These are phyloP conservation scores for Cladosporium sp. DNA, from an alignment of 2,329 filamentous ascomycete genomes.

Conservation along the genomic window DNA sequence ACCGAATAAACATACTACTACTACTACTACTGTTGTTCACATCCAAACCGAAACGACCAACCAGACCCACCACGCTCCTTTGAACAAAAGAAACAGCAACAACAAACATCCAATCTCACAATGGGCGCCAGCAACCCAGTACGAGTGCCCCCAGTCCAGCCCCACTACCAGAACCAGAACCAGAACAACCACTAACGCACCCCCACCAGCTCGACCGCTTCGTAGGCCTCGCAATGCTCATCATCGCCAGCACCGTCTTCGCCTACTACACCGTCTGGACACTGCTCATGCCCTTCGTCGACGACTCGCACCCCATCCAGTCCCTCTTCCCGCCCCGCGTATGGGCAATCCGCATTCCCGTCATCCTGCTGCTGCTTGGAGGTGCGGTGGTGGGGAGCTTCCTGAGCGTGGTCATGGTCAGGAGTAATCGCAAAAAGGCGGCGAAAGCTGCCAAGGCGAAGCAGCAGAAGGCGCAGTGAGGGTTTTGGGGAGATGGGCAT, in stretches of 20 bases:
- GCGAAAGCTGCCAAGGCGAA: constrained; percentile 89
- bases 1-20: too few species aligned
- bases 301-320: constrained; percentile 88
- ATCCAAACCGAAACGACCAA: not conserved
- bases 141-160: not conserved
- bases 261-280: constrained; percentile 98
- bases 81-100: not conserved
- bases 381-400: constrained; percentile 95
- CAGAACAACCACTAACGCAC: not conserved
- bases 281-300: constrained; percentile 96
- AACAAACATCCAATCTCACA: not conserved
- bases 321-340: constrained; percentile 94
- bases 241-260: constrained; percentile 68
- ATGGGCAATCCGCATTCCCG: constrained; percentile 97
- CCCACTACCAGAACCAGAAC: not conserved
- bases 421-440: constrained; percentile 96
- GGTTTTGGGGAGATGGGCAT: not conserved
- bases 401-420: constrained; percentile 95
- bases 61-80: not conserved
- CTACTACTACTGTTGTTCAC: not conserved
- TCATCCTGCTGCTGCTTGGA: constrained; percentile 88
- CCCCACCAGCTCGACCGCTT: constrained; percentile 78
- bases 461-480: constrained; percentile 52
- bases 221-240: constrained; percentile 70
- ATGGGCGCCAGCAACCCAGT: constrained; percentile 17